Conservation (phyloP, 805 yeast genomes). For the Metschnikowia baotianmanensis region DNA sequence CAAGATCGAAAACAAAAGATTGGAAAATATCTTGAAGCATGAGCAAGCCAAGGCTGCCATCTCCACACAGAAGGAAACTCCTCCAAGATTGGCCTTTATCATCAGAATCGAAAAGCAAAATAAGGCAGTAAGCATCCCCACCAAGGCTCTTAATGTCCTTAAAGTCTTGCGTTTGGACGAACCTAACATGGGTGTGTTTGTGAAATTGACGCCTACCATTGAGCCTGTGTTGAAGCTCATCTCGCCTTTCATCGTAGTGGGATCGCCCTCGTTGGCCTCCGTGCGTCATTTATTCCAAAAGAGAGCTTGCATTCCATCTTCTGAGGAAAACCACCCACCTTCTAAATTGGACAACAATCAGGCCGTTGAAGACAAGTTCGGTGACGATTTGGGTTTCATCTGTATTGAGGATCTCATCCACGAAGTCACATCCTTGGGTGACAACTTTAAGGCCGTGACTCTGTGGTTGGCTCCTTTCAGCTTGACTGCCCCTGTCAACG, state of each 20-base stretch:
- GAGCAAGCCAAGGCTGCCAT: slow-evolving; percentile 30
- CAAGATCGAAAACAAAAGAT: slow-evolving; percentile 65
- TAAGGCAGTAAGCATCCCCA: slow-evolving; percentile 61
- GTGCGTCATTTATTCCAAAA: slow-evolving; percentile 73
- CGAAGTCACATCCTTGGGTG: slow-evolving; percentile 64
- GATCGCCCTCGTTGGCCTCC: slow-evolving; percentile 70
- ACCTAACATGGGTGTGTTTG: slow-evolving; percentile 67
- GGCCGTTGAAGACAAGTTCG: slow-evolving; percentile 68
- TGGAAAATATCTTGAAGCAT: slow-evolving; percentile 57
- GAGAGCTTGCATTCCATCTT: slow-evolving; percentile 57
- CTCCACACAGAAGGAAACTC: slow-evolving; percentile 18
- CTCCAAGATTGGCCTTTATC: slow-evolving; percentile 54
- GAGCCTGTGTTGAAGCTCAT: slow-evolving; percentile 63
- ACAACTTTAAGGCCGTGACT: slow-evolving; percentile 56
- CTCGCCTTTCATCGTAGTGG: slow-evolving; percentile 71
- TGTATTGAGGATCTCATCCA: slow-evolving; percentile 81
- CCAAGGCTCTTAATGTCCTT: slow-evolving; percentile 58
- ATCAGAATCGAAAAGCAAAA: slow-evolving; percentile 64
- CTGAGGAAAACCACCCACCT: slow-evolving; percentile 31
- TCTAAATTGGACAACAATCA: slow-evolving; percentile 69
- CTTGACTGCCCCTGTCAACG: slow-evolving; percentile 65
- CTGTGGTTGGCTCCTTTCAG: slow-evolving; percentile 69
- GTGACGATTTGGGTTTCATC: slow-evolving; percentile 56
- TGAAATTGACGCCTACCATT: slow-evolving; percentile 58
- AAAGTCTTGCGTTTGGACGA: slow-evolving; percentile 58